Base-by-base conservation (phyloP, 2,329 filamentous ascomycete species). In the Knoxdaviesia capensis region DNA sequence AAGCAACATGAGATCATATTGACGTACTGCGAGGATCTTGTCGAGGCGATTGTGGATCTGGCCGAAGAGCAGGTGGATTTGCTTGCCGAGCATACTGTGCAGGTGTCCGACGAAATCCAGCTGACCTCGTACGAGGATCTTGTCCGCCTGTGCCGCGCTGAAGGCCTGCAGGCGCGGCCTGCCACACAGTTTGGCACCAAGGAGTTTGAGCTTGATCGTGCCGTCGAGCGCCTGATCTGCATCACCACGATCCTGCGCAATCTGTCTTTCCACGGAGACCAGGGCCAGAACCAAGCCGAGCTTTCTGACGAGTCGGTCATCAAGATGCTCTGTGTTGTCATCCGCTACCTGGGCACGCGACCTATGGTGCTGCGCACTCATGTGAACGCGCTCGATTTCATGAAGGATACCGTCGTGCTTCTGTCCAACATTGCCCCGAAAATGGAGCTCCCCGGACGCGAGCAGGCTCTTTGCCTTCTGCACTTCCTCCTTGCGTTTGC, bases 191-290 rank as follows among this genome's bases (percentile, higher is more conserved):
- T 90, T 54, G 88, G 85, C 3, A 81, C 78, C 3, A 61, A 69
- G 9, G 80, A 79, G 31, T 88, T 94, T 55, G 76, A 88, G 41
- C 69, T 94, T 3, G 84, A 94, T 52, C 76, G 82, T 40, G 82
- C 87, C 3, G 86, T 87, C 4, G 87, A 94, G 51, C 75, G 80
- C 45, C 60, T 98, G 39, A 77, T 96, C 43, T 92, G 86, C 53
- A 80, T 96, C 48, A 93, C 86, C 1, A 93, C 85, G 0, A 87
- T 94, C 44, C 61, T 98, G 39, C 80, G 90, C 45, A 98, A 98
- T 51, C 69, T 94, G 10, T 96, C 90, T 0, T 94, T 94, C 56
- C 55, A 80, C 71, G 59, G 74, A 35, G 60, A 63, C 32, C 53
- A 59, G 36, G 60, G 74, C 43, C 55, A 60, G 31, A 96, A 94